phyloP scores from a whole-genome alignment of 2,329 filamentous ascomycete species.

The Phialemoniopsis sp. region DNA sequence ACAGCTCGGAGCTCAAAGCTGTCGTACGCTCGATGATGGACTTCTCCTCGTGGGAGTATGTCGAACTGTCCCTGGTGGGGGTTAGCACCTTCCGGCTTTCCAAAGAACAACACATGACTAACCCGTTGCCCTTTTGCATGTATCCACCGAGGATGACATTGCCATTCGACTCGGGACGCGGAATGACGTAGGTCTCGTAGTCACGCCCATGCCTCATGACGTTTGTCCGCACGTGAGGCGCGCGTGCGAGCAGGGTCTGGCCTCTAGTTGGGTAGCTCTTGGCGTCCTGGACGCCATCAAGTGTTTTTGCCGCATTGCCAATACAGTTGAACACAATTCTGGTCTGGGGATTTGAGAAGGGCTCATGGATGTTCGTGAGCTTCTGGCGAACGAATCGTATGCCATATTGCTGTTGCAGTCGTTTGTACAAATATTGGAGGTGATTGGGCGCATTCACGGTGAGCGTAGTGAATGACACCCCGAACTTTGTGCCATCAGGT shows the following conservation, averaged over 20 bases:
- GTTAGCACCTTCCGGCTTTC: no score
- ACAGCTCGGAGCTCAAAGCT: constrained; percentile 23
- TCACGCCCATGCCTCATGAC: constrained; percentile 32
- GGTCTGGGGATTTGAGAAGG: constrained; percentile 18
- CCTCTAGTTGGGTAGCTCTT: constrained; percentile 35
- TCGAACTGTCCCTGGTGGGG: constrained; percentile 20
- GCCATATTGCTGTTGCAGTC: constrained; percentile 18
- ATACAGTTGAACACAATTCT: constrained; percentile 11
- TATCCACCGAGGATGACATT: constrained; percentile 32
- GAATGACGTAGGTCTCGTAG: constrained; percentile 36
- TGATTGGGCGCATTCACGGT: constrained; percentile 32
- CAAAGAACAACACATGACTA: constrained; percentile 3
- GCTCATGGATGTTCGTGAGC: constrained; percentile 18
- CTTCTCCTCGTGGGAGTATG: constrained; percentile 28
- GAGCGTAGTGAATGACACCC: constrained; percentile 27
- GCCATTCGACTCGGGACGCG: constrained; percentile 27
- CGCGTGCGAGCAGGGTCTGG: constrained; percentile 29
- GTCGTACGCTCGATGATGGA: constrained; percentile 30
- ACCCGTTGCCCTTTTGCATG: constrained; percentile 28
- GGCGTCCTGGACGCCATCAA: constrained; percentile 28
- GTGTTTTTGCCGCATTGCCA: constrained; percentile 21
- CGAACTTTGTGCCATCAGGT: constrained; percentile 24
- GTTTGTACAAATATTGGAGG: constrained; percentile 21
- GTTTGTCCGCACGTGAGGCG: constrained; percentile 25
- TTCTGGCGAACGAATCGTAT: constrained; percentile 24